These are phyloP conservation scores for Nasturtium officinale DNA, from an alignment of 345 rosid species.

Conservation along the genomic window DNA sequence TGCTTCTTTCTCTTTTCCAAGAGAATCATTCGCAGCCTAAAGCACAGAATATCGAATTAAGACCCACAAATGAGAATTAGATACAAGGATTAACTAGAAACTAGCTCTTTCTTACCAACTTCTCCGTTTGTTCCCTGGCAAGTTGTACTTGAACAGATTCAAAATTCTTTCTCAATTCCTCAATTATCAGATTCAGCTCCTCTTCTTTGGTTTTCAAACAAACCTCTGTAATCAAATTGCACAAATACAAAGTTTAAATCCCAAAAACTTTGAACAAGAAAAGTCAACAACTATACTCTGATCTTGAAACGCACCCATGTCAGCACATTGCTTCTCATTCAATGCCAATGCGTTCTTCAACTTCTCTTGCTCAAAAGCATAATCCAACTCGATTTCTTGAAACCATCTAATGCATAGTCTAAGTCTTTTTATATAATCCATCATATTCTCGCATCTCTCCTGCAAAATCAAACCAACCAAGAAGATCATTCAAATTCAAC, in stretches of 20 bases:
- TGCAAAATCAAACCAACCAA: slow-evolving; percentile 43
- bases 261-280: slow-evolving; percentile 2
- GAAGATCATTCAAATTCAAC: slow-evolving; percentile 34
- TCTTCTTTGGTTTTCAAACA: slow-evolving; percentile 77
- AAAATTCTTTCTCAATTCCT: slow-evolving; percentile 79
- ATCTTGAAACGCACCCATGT: slow-evolving; percentile 60
- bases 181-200: slow-evolving; percentile 85
- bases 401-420: slow-evolving; percentile 96
- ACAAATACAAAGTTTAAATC: slow-evolving; percentile 12
- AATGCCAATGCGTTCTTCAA: slow-evolving; percentile 66
- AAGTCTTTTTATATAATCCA: slow-evolving; percentile 87
- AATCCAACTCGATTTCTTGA: slow-evolving; percentile 87
- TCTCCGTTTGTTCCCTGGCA: slow-evolving; percentile 82
- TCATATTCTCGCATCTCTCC: slow-evolving; percentile 97
- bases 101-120: slow-evolving; percentile 52
- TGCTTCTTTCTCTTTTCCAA: slow-evolving; percentile 76
- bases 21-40: slow-evolving; percentile 80
- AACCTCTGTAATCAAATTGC: slow-evolving; percentile 59
- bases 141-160: slow-evolving; percentile 75
- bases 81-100: slow-evolving; percentile 9
- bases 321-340: slow-evolving; percentile 72
- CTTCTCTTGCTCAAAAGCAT: slow-evolving; percentile 81
- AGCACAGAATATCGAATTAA: slow-evolving; percentile 27
- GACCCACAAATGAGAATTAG: background rate
- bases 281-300: slow-evolving; percentile 19